Conservation (phyloP, 176 grass and related monocot species). For the Avena sativa region DNA sequence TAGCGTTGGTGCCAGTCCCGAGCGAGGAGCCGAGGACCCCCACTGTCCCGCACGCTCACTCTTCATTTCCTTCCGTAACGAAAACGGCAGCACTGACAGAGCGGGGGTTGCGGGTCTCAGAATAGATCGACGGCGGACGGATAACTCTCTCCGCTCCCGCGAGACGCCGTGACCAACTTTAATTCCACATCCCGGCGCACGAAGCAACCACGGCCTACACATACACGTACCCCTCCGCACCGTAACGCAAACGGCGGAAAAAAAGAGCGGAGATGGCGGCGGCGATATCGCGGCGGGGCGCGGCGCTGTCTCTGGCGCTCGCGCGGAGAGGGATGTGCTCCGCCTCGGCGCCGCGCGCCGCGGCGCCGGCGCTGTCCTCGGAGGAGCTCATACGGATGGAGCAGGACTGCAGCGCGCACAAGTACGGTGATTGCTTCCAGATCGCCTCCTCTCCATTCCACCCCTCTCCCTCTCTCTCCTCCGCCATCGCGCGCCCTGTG, state of each 20-base stretch:
- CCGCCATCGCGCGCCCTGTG: background rate
- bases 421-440: constrained; percentile 40
- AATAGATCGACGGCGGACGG: background rate
- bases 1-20: too few species aligned
- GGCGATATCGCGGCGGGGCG: constrained; percentile 24
- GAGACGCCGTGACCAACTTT: background rate
- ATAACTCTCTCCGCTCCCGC: background rate
- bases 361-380: constrained; percentile 55
- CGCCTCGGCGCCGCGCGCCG: constrained; percentile 8
- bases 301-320: constrained; percentile 28
- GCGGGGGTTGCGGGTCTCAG: background rate
- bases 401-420: constrained; percentile 75
- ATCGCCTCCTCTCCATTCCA: background rate
- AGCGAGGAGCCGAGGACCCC: too few species aligned
- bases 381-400: constrained; percentile 93
- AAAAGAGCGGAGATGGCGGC: constrained; percentile 29
- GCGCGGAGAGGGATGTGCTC: constrained; percentile 54
- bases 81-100: background rate
- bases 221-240: background rate
- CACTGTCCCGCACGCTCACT: too few species aligned
- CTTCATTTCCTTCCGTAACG: background rate
- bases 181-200: background rate
- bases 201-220: background rate
- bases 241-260: background rate
- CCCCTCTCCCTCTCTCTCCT: background rate